These are phyloP conservation scores for Coniochaeta sp. DNA, from an alignment of 2,329 filamentous ascomycete species.

Conservation along the genomic window DNA sequence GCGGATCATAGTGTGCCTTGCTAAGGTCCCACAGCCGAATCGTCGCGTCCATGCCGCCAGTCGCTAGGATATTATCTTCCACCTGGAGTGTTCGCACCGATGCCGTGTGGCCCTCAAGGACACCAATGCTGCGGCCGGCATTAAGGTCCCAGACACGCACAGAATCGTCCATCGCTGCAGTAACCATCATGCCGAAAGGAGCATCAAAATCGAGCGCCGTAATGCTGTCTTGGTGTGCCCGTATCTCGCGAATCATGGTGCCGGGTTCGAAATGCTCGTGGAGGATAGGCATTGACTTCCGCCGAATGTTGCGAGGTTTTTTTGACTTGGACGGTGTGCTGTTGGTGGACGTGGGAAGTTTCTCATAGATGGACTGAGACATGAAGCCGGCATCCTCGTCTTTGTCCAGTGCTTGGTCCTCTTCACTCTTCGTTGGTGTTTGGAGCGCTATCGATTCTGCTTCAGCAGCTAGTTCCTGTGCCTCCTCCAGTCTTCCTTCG, in stretches of 20 bases:
- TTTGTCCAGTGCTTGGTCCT: constrained; percentile 44
- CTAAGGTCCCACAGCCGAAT: constrained; percentile 94
- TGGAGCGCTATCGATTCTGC: constrained; percentile 47
- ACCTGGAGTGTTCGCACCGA: constrained; percentile 90
- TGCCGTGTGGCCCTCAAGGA: constrained; percentile 88
- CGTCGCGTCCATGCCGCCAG: constrained; percentile 89
- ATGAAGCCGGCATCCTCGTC: constrained; percentile 62
- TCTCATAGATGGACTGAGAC: constrained; percentile 97
- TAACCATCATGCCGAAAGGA: constrained; percentile 94
- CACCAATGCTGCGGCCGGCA: constrained; percentile 82
- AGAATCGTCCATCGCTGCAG: constrained; percentile 85
- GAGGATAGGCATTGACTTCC: constrained; percentile 86
- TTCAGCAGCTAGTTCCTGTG: constrained; percentile 51
- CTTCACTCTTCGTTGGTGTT: constrained; percentile 43
- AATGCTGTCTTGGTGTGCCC: constrained; percentile 80
- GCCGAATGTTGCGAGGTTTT: constrained; percentile 50
- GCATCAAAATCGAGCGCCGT: constrained; percentile 92
- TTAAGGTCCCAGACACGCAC: constrained; percentile 96
- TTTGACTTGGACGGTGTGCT: constrained; percentile 42
- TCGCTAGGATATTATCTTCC: constrained; percentile 91
- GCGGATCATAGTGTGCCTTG: constrained; percentile 74
- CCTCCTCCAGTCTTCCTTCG: constrained; percentile 54
- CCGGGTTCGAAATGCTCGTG: constrained; percentile 94
- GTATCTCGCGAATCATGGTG: constrained; percentile 78
- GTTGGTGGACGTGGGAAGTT: constrained; percentile 53